These are phyloP conservation scores for Kodamaea leandrae DNA, from an alignment of 805 yeast genomes.

Conservation along the genomic window DNA sequence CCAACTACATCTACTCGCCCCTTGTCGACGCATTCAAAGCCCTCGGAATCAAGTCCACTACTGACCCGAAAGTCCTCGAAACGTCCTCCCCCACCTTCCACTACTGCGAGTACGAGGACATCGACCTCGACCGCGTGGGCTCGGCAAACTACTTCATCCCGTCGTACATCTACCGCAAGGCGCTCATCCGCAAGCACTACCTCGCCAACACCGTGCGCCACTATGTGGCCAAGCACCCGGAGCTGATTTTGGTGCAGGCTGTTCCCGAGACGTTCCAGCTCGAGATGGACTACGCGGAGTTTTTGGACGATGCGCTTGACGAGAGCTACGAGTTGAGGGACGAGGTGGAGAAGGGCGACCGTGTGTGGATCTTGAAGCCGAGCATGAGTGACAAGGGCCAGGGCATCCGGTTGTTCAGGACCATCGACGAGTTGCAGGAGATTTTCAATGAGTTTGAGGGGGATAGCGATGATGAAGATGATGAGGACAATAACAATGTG, in stretches of 20 bases:
- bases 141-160: slow-evolving; percentile 59
- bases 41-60: slow-evolving; percentile 24
- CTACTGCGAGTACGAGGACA: slow-evolving; percentile 86
- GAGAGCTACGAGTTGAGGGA: slow-evolving; percentile 86
- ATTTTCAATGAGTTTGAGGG: slow-evolving; percentile 87
- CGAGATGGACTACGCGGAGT: slow-evolving; percentile 94
- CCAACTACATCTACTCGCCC: slow-evolving; percentile 44
- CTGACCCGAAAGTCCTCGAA: slow-evolving; percentile 20
- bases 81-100: slow-evolving; percentile 49
- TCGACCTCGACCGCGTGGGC: slow-evolving; percentile 67
- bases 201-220: slow-evolving; percentile 80
- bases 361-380: slow-evolving; percentile 89
- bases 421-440: slow-evolving; percentile 74
- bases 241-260: slow-evolving; percentile 54
- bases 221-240: slow-evolving; percentile 72
- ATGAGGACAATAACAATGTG: slow-evolving; percentile 55
- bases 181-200: slow-evolving; percentile 85
- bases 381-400: slow-evolving; percentile 97
- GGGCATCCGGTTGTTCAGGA: slow-evolving; percentile 81
- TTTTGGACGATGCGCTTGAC: slow-evolving; percentile 88
- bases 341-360: slow-evolving; percentile 58
- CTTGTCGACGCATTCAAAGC: slow-evolving; percentile 34
- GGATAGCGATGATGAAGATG: slow-evolving; percentile 60
- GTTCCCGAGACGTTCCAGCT: slow-evolving; percentile 75
- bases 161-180: slow-evolving; percentile 85